Percentiles rank a stretch among this genome's conserved stretches.
phyloP scores from a whole-genome alignment of 352 stramenopile genomes.

The Phytophthora europaea region DNA sequence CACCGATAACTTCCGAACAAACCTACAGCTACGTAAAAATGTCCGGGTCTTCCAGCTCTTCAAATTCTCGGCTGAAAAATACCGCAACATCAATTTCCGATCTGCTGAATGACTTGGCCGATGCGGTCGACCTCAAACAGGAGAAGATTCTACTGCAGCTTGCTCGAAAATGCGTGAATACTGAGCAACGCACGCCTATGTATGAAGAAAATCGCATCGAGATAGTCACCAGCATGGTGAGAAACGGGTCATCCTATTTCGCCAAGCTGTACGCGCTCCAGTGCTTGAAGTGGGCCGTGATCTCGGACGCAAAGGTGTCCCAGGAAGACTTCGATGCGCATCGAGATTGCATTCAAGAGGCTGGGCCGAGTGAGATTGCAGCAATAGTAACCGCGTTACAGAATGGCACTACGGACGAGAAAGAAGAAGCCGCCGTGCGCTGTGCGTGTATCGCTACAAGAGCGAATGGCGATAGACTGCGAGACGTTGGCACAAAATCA shows the following conservation, averaged over 20 bases:
- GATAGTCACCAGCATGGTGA: slow-evolving; percentile 1
- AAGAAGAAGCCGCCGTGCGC: neutral
- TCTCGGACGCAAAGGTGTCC: neutral
- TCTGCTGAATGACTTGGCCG: neutral
- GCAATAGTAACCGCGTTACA: neutral
- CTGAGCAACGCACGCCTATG: neutral
- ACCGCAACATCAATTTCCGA: neutral
- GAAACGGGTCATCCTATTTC: slow-evolving; percentile 3
- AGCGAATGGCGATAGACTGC: neutral
- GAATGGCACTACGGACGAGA: neutral
- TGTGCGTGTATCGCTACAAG: slow-evolving; percentile 7
- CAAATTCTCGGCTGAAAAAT: neutral
- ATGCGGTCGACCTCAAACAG: neutral
- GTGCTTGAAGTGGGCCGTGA: slow-evolving; percentile 7
- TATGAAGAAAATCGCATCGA: slow-evolving; percentile 9
- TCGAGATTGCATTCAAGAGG: slow-evolving; percentile 4
- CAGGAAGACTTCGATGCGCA: neutral
- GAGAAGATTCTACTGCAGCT: slow-evolving; percentile 3
- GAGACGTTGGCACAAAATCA: neutral
- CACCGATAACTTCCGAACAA: neutral
- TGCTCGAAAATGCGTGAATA: neutral
- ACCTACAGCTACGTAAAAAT: neutral
- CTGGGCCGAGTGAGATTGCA: neutral
- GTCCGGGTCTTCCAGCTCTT: neutral
- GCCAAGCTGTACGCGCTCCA: slow-evolving; percentile 11